Base-by-base conservation (phyloP, 164 flowering plant genomes). In the Aristolochia fimbriata region DNA sequence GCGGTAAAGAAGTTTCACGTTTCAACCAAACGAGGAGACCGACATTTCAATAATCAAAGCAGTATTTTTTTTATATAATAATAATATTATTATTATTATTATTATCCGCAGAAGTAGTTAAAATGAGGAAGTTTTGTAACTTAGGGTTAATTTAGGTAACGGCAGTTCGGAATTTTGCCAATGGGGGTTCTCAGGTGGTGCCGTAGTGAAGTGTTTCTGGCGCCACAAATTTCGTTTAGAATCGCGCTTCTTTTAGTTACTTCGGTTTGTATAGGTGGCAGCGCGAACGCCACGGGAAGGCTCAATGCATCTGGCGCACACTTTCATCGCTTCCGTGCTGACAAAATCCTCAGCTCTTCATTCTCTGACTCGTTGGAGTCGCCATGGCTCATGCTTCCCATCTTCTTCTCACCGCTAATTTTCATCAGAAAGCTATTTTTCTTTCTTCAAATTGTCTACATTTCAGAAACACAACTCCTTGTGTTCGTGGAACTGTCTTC, bases 331-430 rank as follows among this genome's bases (percentile, higher is more conserved):
- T 3, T 37, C n/a, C 15, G 41, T 3, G 41, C 37, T 9, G 15
- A 16, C 15, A 54, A 24, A 22, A 24, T 13, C 3, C 57, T 23
- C 13, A 5, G 16, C n/a, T 54, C 33, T 16, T 16, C 1, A 23
- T 15, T 25, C 15, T 24, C 57, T 3, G 33, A 24, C 57, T 25
- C 27, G 30, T 22, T 17, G 5, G 31, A 55, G 45, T 30, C 1
- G 31, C 37, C 62, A 59, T 59, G 62, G 62, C 62, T 59, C 4
- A 17, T 59, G 62, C 52, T 20, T 60, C 55, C 16, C 50, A 21
- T 25, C 41, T 60, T 49, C 24, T 70, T 37, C 51, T 50, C 49
- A 57, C 55, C 63, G 71, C 70, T 41, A 62, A 41, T 37, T 57
- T 64, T 45, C 61, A 49, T 47, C 59, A 37, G 9, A 68, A 60